Evolutionary conservation across 2,329 filamentous ascomycete species (phyloP).

Genomic region (Beauveria varroae): DNA sequence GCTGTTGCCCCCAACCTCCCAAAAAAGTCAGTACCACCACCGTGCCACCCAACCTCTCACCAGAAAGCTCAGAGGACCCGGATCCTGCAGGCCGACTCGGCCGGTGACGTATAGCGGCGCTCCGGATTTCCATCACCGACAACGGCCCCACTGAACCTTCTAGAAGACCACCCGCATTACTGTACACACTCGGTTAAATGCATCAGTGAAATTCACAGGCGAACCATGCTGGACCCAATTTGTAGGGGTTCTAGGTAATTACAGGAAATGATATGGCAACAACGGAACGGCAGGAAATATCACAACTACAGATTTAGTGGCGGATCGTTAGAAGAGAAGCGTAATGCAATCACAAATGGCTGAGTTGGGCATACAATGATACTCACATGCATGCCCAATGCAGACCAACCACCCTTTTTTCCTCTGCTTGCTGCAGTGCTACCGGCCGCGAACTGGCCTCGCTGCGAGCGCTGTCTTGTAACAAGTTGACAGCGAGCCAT

Average conservation of each 20-base stretch:
- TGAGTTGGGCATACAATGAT: background rate
- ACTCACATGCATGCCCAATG: background rate
- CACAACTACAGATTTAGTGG: background rate
- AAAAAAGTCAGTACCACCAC: background rate
- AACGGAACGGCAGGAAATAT: background rate
- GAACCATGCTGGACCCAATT: slow-evolving; percentile 1
- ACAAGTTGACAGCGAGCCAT: background rate
- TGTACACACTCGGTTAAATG: slow-evolving; percentile 28
- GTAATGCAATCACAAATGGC: background rate
- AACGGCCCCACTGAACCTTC: slow-evolving; percentile 36
- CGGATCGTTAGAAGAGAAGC: background rate
- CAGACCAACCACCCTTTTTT: slow-evolving; percentile 7
- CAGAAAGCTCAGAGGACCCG: background rate
- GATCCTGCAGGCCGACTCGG: background rate
- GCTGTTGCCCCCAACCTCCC: background rate
- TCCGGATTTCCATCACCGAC: background rate
- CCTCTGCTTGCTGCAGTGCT: background rate
- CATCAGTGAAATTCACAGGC: background rate
- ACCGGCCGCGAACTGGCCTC: background rate
- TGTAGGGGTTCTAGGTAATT: slow-evolving; percentile 8
- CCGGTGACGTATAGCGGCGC: slow-evolving; percentile 3
- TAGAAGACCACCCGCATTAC: slow-evolving; percentile 30
- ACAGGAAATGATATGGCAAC: background rate
- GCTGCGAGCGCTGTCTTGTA: background rate
- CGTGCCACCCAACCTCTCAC: no score